phyloP scores from a whole-genome alignment of 73 alveolate genomes.

The Loxodes magnus region DNA sequence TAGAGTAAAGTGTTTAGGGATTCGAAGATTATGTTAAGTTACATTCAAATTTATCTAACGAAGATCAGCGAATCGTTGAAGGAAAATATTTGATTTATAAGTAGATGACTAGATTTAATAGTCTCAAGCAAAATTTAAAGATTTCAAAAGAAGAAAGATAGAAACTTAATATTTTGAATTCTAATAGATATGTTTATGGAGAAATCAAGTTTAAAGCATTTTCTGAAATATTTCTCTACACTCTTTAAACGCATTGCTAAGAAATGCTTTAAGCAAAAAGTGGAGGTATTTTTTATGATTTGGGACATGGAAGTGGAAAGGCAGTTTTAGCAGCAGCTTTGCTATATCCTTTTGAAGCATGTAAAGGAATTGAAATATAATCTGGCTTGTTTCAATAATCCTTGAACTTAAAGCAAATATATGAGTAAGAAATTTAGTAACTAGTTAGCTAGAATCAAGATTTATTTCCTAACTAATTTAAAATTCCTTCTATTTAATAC shows the following conservation, averaged over 20 bases:
- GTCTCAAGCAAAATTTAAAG: too few relatives aligned
- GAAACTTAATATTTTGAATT: background rate
- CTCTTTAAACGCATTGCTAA: background rate
- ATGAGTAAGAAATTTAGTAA: slow-evolving; percentile 15
- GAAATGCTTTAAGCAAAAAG: background rate
- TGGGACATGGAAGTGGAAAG: slow-evolving; percentile 88
- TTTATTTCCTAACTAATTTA: slow-evolving; percentile 22
- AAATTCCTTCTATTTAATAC: slow-evolving; percentile 19
- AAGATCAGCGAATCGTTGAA: too few relatives aligned
- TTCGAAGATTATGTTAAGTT: too few relatives aligned
- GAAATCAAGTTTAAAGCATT: slow-evolving; percentile 25
- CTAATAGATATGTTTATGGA: slow-evolving; percentile 19
- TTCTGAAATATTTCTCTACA: slow-evolving; percentile 10
- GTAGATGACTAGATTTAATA: too few relatives aligned
- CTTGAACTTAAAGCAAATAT: slow-evolving; percentile 7
- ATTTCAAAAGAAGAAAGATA: slow-evolving; percentile 1
- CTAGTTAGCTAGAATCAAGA: slow-evolving; percentile 31
- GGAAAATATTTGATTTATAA: too few relatives aligned
- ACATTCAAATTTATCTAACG: too few relatives aligned
- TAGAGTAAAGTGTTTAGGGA: too few relatives aligned
- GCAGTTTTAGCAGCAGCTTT: slow-evolving; percentile 77
- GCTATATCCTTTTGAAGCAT: slow-evolving; percentile 50
- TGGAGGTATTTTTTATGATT: slow-evolving; percentile 78
- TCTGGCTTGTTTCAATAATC: slow-evolving; percentile 36
- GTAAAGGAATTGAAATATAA: slow-evolving; percentile 70